These are phyloP conservation scores for Paramyrothecium roridum DNA, from an alignment of 2,329 filamentous ascomycete genomes.

Conservation along the genomic window DNA sequence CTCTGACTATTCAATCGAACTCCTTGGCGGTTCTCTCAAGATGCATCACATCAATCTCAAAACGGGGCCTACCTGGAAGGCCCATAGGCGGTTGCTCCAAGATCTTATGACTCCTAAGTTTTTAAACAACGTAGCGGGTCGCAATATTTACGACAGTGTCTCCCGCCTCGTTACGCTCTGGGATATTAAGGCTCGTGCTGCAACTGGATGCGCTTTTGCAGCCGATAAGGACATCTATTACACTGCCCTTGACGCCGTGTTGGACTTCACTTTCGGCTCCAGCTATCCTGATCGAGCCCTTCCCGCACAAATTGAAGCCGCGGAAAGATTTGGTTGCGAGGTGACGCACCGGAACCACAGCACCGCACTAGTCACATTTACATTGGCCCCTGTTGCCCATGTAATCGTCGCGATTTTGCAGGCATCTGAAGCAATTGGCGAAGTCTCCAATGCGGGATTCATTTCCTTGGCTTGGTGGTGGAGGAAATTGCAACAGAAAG, in stretches of 20 bases:
- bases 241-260: conserved; percentile 26
- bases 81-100: conserved; percentile 29
- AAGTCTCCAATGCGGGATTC: not conserved
- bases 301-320: conserved; percentile 9
- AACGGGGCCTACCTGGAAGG: conserved; percentile 26
- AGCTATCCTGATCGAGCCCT: conserved; percentile 19
- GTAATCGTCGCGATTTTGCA: conserved; percentile 4
- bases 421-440: not conserved
- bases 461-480: not conserved
- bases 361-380: not conserved
- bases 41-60: conserved; percentile 29
- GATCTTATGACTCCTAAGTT: conserved; percentile 35
- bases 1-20: conserved; percentile 26
- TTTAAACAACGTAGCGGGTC: conserved; percentile 26
- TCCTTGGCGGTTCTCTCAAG: conserved; percentile 26
- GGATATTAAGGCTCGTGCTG: conserved; percentile 26
- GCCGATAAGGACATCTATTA: conserved; percentile 28
- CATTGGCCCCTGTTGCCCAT: conserved; percentile 13
- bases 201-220: conserved; percentile 17
- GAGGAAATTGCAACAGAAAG: not conserved
- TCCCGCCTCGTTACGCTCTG: conserved; percentile 29
- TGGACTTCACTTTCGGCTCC: conserved; percentile 27
- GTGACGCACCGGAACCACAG: not conserved
- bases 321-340: not conserved
- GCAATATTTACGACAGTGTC: conserved; percentile 28